Conservation (phyloP, 2,329 filamentous ascomycete genomes). For the Lachnellula occidentalis region DNA sequence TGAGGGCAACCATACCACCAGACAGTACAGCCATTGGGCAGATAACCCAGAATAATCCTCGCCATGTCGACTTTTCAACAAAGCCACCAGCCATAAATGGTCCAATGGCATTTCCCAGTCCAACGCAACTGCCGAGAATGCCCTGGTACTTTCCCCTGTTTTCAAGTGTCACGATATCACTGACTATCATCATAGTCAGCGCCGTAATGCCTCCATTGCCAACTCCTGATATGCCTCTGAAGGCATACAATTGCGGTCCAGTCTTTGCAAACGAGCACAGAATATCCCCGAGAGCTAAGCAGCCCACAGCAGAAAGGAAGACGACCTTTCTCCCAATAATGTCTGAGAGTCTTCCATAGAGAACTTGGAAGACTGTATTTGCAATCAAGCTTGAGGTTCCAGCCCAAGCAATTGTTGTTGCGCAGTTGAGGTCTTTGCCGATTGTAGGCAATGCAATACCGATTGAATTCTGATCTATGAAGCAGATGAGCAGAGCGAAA, state of each 20-base stretch:
- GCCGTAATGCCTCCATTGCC: constrained; percentile 56
- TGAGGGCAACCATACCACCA: constrained; percentile 41
- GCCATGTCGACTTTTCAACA: constrained; percentile 36
- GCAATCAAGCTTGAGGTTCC: constrained; percentile 49
- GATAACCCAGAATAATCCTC: constrained; percentile 44
- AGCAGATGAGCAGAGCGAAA: constrained; percentile 48
- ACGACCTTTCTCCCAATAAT: constrained; percentile 56
- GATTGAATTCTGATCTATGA: constrained; percentile 34
- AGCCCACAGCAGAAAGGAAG: constrained; percentile 45
- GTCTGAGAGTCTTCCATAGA: constrained; percentile 58
- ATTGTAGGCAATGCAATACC: constrained; percentile 46
- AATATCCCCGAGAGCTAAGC: constrained; percentile 52
- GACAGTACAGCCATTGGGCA: constrained; percentile 44
- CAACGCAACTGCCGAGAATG: constrained; percentile 37
- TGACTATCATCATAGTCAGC: constrained; percentile 56
- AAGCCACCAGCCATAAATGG: constrained; percentile 41
- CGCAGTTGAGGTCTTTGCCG: constrained; percentile 38
- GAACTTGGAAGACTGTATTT: constrained; percentile 58
- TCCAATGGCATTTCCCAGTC: constrained; percentile 38
- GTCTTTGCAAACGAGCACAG: constrained; percentile 53
- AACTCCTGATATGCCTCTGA: constrained; percentile 55
- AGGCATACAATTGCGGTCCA: constrained; percentile 54
- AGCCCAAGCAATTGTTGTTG: constrained; percentile 50
- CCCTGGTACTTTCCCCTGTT: constrained; percentile 51
- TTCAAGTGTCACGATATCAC: constrained; percentile 53